Base-by-base conservation (phyloP, 2,329 filamentous ascomycete species). In the Colletotrichum lini region DNA sequence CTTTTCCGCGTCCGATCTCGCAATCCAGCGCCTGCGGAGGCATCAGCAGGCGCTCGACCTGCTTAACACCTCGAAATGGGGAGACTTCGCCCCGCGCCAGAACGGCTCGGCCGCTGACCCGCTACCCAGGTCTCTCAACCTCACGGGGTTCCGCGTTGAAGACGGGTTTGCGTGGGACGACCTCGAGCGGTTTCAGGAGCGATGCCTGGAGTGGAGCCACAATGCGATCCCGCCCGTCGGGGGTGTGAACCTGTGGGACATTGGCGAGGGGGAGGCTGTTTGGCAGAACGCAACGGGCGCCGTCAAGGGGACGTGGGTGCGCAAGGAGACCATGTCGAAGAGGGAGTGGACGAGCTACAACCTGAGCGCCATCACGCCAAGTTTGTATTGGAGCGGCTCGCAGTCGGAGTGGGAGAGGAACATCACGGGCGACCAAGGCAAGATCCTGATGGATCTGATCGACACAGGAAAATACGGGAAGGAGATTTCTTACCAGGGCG, bases 161-260 rank as follows among this genome's bases (percentile, higher is more conserved):
- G 93, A 97, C 81, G 90, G 88, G 5, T 94, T 93, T 80, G 92
- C 90, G 2, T 98, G 95, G 95, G 88, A 91, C 44, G 86, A 94
- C 68, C 84, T 98, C 26, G 84, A 85, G 0, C 82, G 84, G 1
- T 94, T 95, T 70, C 90, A 89, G 78, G 83, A 91, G 71, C 88
- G 89, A 74, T 93, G 91, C 65, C 84, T 88, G 66, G 85, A 91
- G 75, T 91, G 88, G 79, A 91, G 87, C 74, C 85, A 82, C 63
- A 85, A 88, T 76, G 87, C 86, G 6, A 83, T 84, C 53, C 82
- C 83, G 15, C 80, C 82, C 50, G 78, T 84, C 3, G 67, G 71
- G 23, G 80, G 82, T 3, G 79, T 84, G 45, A 82, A 83, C 16
- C 78, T 80, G 7, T 84, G 82, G 82, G 79, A 82, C 57, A 74